A percentile compares a stretch with the other conserved stretches of the same genome.
phyloP scores from a whole-genome alignment of 2,329 filamentous ascomycete genomes.

The Fusarium sp. region DNA sequence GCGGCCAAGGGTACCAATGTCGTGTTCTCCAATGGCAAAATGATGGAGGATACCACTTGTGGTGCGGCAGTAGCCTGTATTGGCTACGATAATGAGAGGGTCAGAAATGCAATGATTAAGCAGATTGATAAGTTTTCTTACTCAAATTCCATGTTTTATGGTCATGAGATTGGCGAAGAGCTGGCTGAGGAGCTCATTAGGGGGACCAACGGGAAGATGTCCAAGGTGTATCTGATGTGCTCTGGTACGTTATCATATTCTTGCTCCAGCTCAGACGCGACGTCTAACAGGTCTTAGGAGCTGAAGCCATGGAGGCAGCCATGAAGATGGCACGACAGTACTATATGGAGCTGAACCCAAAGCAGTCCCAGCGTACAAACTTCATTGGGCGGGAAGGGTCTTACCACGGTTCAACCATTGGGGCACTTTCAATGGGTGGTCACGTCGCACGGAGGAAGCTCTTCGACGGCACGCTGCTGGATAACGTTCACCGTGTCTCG shows the following conservation, averaged over 20 bases:
- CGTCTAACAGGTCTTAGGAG: slow-evolving; percentile 11
- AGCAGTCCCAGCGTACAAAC: slow-evolving; percentile 10
- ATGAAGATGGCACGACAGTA: slow-evolving; percentile 37
- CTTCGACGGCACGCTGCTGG: slow-evolving; percentile 42
- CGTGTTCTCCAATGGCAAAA: neutral
- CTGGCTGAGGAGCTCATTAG: neutral
- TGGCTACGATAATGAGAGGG: slow-evolving; percentile 17
- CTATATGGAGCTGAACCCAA: slow-evolving; percentile 24
- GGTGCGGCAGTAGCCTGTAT: slow-evolving; percentile 24
- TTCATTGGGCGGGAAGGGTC: slow-evolving; percentile 32
- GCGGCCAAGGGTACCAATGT: neutral
- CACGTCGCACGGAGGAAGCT: slow-evolving; percentile 39
- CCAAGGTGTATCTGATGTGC: slow-evolving; percentile 17
- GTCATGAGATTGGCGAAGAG: neutral
- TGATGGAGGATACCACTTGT: neutral
- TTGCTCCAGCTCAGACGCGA: neutral
- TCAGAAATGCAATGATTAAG: slow-evolving; percentile 13
- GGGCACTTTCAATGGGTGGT: slow-evolving; percentile 21
- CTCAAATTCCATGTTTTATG: neutral
- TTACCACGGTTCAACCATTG: slow-evolving; percentile 35
- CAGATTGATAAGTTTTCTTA: slow-evolving; percentile 8
- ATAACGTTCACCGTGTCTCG: slow-evolving; percentile 45
- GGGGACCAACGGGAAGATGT: neutral
- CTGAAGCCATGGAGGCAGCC: slow-evolving; percentile 33
- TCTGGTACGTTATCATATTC: slow-evolving; percentile 2